These are phyloP conservation scores for Arachis stenosperma DNA, from an alignment of 306 rosid species.

Conservation along the genomic window DNA sequence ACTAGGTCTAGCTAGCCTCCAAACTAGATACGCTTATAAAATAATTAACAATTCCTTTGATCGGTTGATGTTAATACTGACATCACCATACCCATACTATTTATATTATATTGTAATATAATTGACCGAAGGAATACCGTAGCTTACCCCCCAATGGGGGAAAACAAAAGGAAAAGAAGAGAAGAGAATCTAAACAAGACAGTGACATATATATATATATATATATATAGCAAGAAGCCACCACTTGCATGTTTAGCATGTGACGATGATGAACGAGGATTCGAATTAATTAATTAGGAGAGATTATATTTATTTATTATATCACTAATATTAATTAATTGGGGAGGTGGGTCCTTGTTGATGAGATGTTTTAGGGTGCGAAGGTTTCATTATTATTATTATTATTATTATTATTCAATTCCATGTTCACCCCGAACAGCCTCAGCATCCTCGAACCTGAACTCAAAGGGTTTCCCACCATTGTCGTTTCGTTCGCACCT, in stretches of 20 bases:
- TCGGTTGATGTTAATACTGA: constrained; percentile 34
- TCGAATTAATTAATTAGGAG: constrained; percentile 25
- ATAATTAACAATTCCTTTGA: constrained; percentile 34
- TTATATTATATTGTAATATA: neutral
- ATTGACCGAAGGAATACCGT: constrained; percentile 5
- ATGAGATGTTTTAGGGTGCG: constrained; percentile 44
- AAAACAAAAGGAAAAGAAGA: neutral
- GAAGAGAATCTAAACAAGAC: constrained; percentile 34
- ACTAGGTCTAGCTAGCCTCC: constrained; percentile 38
- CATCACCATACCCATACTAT: neutral
- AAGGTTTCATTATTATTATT: constrained; percentile 53
- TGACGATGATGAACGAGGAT: constrained; percentile 47
- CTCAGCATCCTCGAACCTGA: constrained; percentile 69
- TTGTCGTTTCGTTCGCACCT: constrained; percentile 47
- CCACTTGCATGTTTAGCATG: constrained; percentile 54
- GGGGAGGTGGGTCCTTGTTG: constrained; percentile 19
- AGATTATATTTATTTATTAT: too few species aligned
- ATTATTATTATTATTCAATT: constrained; percentile 50
- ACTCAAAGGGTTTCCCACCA: constrained; percentile 51
- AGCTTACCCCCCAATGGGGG: constrained; percentile 33
- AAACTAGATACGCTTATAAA: constrained; percentile 12
- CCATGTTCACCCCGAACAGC: constrained; percentile 94
- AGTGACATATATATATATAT: neutral
- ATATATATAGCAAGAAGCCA: neutral
- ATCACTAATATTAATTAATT: neutral